Percentiles rank a stretch among this genome's conserved stretches.
Conservation (phyloP, 495 filamentous ascomycete genomes). For the Cladorrhinum samala region DNA sequence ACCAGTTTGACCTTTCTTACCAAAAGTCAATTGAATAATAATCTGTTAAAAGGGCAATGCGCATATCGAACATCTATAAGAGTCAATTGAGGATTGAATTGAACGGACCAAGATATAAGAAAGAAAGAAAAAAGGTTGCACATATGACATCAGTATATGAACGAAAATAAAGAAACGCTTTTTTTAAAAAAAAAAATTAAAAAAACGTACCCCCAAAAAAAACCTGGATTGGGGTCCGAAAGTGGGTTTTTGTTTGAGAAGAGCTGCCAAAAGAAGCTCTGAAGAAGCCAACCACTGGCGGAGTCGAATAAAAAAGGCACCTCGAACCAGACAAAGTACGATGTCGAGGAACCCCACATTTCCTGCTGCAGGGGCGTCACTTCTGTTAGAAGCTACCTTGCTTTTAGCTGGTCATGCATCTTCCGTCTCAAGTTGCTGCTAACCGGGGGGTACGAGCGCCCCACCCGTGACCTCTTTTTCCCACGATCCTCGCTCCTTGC, state of each 20-base stretch:
- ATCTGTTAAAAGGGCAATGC: too few species aligned
- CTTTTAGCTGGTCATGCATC: background rate
- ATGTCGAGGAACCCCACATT: background rate
- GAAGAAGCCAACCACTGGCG: background rate
- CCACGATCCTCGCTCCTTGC: conserved; percentile 6
- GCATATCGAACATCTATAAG: too few species aligned
- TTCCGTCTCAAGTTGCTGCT: background rate
- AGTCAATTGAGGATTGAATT: too few species aligned
- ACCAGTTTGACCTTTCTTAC: too few species aligned
- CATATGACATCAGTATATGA: background rate
- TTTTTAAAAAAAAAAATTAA: background rate
- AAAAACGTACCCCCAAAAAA: too few species aligned
- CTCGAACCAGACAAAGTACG: background rate
- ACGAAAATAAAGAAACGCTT: background rate
- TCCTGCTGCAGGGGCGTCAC: background rate
- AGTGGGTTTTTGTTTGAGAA: background rate
- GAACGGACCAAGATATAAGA: too few species aligned
- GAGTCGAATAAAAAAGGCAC: background rate
- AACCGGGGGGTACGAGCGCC: conserved; percentile 11
- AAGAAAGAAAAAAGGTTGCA: too few species aligned
- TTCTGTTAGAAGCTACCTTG: conserved; percentile 3
- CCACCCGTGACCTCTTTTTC: conserved; percentile 2
- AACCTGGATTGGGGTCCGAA: too few species aligned
- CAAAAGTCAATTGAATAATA: too few species aligned
- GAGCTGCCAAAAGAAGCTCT: background rate